Conservation (phyloP, 2,329 filamentous ascomycete species). For the Colletotrichum sp. region DNA sequence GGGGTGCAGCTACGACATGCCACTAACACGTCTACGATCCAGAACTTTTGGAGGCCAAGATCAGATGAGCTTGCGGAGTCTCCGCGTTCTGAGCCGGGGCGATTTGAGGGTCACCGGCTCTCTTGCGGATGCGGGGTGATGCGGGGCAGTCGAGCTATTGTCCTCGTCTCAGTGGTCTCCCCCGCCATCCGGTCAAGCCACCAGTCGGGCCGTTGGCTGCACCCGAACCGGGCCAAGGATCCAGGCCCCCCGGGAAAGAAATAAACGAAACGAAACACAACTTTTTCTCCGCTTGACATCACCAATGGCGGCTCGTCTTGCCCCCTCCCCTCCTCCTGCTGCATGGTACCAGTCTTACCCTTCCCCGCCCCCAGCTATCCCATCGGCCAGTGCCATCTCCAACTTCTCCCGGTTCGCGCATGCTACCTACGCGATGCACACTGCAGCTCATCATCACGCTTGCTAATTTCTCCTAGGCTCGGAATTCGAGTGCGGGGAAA, state of each 20-base stretch:
- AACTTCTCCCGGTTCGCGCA: not conserved
- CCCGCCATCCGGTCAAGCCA: conserved; percentile 18
- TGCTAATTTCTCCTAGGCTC: not conserved
- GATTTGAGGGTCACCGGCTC: not conserved
- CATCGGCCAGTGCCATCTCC: not conserved
- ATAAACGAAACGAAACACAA: not conserved
- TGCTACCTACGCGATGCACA: not conserved
- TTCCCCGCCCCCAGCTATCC: not conserved
- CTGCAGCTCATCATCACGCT: conserved; percentile 2
- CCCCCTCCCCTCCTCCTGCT: not conserved
- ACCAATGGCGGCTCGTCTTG: not conserved
- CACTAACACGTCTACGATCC: not conserved
- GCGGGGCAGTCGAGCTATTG: not conserved
- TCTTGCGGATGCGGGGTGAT: conserved; percentile 8
- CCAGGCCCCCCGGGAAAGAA: not conserved
- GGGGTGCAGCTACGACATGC: not conserved
- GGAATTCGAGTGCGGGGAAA: conserved; percentile 1
- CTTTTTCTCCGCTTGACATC: not conserved
- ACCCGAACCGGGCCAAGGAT: not conserved
- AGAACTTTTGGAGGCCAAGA: not conserved
- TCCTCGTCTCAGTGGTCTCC: not conserved
- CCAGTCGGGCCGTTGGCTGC: conserved; percentile 16
- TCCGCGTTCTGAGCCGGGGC: not conserved
- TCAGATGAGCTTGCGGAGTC: conserved; percentile 11
- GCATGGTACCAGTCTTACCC: not conserved